These are phyloP conservation scores for Trypanosoma mega DNA, from an alignment of 208 protist genomes.

Conservation along the genomic window DNA sequence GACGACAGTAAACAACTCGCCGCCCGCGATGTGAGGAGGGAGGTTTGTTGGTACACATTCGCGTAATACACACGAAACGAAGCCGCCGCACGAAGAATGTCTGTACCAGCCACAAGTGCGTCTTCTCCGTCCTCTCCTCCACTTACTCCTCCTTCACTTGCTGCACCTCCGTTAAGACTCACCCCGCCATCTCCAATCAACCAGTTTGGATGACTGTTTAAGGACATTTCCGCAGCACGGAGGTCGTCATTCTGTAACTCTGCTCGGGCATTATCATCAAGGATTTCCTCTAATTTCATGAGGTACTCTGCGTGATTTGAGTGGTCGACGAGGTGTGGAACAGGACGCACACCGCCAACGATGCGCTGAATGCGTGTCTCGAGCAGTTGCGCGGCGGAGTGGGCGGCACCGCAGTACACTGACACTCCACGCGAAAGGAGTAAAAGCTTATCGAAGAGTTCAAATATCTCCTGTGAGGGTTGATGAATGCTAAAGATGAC, in stretches of 20 bases:
- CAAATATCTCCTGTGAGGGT: slow-evolving; percentile 87
- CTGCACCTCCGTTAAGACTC: no score
- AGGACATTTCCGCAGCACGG: slow-evolving; percentile 13
- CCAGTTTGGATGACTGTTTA: no score
- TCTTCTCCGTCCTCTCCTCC: neutral
- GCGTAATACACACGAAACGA: slow-evolving; percentile 75
- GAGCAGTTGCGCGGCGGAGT: slow-evolving; percentile 47
- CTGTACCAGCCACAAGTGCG: slow-evolving; percentile 16
- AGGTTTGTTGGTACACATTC: slow-evolving; percentile 85
- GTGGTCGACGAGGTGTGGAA: slow-evolving; percentile 44
- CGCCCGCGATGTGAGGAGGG: slow-evolving; percentile 69
- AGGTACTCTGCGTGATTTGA: slow-evolving; percentile 84
- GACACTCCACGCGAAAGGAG: slow-evolving; percentile 80
- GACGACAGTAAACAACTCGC: slow-evolving; percentile 63
- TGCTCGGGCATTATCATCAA: slow-evolving; percentile 67
- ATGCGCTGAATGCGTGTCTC: slow-evolving; percentile 48
- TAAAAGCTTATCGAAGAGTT: slow-evolving; percentile 86
- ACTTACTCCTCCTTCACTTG: neutral
- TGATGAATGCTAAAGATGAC: slow-evolving; percentile 94
- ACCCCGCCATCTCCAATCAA: no score
- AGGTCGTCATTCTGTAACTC: slow-evolving; percentile 52
- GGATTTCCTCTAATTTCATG: slow-evolving; percentile 82
- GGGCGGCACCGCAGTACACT: slow-evolving; percentile 84
- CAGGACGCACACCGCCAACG: slow-evolving; percentile 39
- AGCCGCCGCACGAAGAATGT: slow-evolving; percentile 48